A percentile compares a stretch with the other conserved stretches of the same genome.
Conservation (phyloP, 2,329 filamentous ascomycete species). For the Phialophora expanda region DNA sequence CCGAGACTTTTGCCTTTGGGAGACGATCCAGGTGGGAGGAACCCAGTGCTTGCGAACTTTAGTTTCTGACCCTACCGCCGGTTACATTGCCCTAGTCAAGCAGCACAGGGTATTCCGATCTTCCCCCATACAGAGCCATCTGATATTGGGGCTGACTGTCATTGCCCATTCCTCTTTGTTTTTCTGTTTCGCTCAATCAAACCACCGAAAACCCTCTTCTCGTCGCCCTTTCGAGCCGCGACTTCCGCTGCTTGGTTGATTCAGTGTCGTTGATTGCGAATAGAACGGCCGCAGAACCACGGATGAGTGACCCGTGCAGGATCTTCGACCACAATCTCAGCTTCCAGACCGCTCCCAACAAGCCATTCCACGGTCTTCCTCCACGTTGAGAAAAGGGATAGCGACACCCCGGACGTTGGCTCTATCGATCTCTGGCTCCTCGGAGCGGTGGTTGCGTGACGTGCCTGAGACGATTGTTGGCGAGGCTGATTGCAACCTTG, state of each 20-base stretch:
- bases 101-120: constrained; percentile 6
- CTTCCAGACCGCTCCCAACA: not conserved
- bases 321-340: not conserved
- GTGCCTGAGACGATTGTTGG: not conserved
- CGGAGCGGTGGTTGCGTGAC: not conserved
- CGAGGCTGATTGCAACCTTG: constrained; percentile 3
- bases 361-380: not conserved
- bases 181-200: not conserved
- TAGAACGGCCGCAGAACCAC: not conserved
- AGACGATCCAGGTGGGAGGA: constrained; percentile 16
- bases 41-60: constrained; percentile 15
- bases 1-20: constrained; percentile 11
- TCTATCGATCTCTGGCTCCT: not conserved
- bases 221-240: not conserved
- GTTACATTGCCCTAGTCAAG: constrained; percentile 7
- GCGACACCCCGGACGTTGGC: not conserved
- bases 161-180: constrained; percentile 12
- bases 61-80: constrained; percentile 15
- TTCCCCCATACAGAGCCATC: constrained; percentile 15
- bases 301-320: not conserved
- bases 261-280: not conserved
- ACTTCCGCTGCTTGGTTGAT: not conserved
- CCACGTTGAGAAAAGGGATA: not conserved
- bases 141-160: constrained; percentile 18
- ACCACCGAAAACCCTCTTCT: not conserved